Conservation (phyloP, 768 basidiomycete species). For the Lactarius quietus region DNA sequence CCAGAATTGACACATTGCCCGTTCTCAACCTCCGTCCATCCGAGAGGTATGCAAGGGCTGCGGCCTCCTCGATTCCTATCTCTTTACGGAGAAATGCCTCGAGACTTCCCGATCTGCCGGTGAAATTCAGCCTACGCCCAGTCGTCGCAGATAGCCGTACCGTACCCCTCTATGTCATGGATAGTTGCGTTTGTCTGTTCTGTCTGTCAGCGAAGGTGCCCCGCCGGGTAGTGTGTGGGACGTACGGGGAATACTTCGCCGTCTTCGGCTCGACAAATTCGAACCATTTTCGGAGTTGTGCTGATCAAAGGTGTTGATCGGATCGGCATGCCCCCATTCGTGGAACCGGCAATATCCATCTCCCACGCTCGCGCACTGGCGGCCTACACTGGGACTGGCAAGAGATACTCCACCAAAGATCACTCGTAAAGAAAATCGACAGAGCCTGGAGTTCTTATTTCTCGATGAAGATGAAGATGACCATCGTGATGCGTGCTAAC, state of each 20-base stretch:
- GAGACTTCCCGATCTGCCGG: slow-evolving; percentile 54
- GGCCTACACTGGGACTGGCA: no score
- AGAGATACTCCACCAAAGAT: no score
- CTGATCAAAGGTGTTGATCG: background rate
- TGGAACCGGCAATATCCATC: background rate
- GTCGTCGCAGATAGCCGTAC: slow-evolving; percentile 32
- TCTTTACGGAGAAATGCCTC: slow-evolving; percentile 69
- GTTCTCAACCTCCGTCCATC: slow-evolving; percentile 75
- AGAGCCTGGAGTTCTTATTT: no score
- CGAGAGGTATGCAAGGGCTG: slow-evolving; percentile 69
- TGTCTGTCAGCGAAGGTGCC: slow-evolving; percentile 2
- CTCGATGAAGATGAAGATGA: no score
- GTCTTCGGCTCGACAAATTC: slow-evolving; percentile 41
- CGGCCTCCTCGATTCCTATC: slow-evolving; percentile 64
- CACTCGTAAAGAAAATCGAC: no score
- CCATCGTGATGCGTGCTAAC: slow-evolving; percentile 9
- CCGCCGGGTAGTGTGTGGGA: background rate
- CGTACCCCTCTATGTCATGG: slow-evolving; percentile 72
- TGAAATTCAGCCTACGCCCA: slow-evolving; percentile 16
- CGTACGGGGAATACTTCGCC: slow-evolving; percentile 37
- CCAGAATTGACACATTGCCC: slow-evolving; percentile 70
- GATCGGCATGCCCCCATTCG: background rate
- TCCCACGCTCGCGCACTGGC: background rate
- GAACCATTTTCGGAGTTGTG: slow-evolving; percentile 30
- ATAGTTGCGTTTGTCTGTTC: slow-evolving; percentile 55